These are phyloP conservation scores for Perkinsus marinus DNA, from an alignment of 169 alveolate species.

Conservation along the genomic window DNA sequence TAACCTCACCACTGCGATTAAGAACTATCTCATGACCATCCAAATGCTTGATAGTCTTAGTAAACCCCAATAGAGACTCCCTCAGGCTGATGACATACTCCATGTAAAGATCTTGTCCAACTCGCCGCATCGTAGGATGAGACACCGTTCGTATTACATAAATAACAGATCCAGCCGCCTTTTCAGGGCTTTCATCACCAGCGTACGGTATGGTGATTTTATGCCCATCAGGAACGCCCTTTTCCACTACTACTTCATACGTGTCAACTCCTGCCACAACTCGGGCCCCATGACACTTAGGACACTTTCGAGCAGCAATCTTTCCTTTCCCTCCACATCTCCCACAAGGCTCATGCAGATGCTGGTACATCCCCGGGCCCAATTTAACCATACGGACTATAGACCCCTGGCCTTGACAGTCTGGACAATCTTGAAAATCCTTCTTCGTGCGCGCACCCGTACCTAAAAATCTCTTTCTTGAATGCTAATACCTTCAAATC, in stretches of 20 bases:
- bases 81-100: constrained; percentile 43
- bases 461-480: constrained; percentile 52
- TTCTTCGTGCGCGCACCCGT: constrained; percentile 60
- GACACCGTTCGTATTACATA: constrained; percentile 24
- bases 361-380: constrained; percentile 59
- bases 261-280: constrained; percentile 35
- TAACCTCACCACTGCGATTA: not conserved
- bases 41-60: constrained; percentile 40
- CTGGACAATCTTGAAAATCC: constrained; percentile 41
- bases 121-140: constrained; percentile 51
- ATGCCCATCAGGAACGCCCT: constrained; percentile 65
- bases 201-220: constrained; percentile 49
- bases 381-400: constrained; percentile 42
- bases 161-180: constrained; percentile 54
- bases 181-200: constrained; percentile 60
- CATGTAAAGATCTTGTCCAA: constrained; percentile 64
- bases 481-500: constrained; percentile 18
- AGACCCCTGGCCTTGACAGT: constrained; percentile 62
- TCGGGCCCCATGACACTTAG: constrained; percentile 43
- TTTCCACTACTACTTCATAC: constrained; percentile 49
- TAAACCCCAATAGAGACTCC: constrained; percentile 64
- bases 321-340: constrained; percentile 63
- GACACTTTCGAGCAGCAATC: constrained; percentile 43
- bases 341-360: constrained; percentile 53
- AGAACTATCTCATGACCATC: constrained; percentile 36